Evolutionary conservation across 768 basidiomycete genomes (phyloP).

Genomic region (Gloeostereum incarnatum): DNA sequence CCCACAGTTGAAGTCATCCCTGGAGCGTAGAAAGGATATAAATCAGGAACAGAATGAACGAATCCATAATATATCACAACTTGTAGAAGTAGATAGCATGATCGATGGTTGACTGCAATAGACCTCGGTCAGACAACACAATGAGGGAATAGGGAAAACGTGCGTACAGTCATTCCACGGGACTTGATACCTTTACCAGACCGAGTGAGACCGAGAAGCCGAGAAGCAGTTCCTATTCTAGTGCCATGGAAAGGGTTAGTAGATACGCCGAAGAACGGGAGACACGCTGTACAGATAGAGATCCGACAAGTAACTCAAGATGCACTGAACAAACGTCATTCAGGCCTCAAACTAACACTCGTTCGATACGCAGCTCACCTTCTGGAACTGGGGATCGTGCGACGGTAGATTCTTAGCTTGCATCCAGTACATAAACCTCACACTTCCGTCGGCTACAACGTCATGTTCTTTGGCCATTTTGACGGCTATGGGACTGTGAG

Average conservation of each 20-base stretch:
- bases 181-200: slow-evolving; percentile 38
- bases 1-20: slow-evolving; percentile 67
- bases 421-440: slow-evolving; percentile 72
- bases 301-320: slow-evolving; percentile 74
- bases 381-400: slow-evolving; percentile 69
- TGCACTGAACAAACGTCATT: slow-evolving; percentile 40
- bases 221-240: slow-evolving; percentile 49
- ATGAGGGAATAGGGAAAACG: neutral
- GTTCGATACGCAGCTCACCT: slow-evolving; percentile 28
- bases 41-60: neutral
- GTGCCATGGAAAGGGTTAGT: slow-evolving; percentile 6
- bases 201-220: slow-evolving; percentile 44
- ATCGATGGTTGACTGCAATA: slow-evolving; percentile 56
- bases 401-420: slow-evolving; percentile 57
- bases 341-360: neutral
- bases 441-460: slow-evolving; percentile 32
- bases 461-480: slow-evolving; percentile 40
- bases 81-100: slow-evolving; percentile 77
- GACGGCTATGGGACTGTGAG: slow-evolving; percentile 59
- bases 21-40: slow-evolving; percentile 17
- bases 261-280: slow-evolving; percentile 16
- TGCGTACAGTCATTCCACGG: slow-evolving; percentile 53
- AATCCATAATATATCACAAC: slow-evolving; percentile 27
- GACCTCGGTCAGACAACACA: slow-evolving; percentile 1
- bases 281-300: slow-evolving; percentile 69